A percentile compares a stretch with the other conserved stretches of the same genome.
These are phyloP conservation scores for Paragyromitra xinjiangensis DNA, from an alignment of 495 filamentous ascomycete species.

Conservation along the genomic window DNA sequence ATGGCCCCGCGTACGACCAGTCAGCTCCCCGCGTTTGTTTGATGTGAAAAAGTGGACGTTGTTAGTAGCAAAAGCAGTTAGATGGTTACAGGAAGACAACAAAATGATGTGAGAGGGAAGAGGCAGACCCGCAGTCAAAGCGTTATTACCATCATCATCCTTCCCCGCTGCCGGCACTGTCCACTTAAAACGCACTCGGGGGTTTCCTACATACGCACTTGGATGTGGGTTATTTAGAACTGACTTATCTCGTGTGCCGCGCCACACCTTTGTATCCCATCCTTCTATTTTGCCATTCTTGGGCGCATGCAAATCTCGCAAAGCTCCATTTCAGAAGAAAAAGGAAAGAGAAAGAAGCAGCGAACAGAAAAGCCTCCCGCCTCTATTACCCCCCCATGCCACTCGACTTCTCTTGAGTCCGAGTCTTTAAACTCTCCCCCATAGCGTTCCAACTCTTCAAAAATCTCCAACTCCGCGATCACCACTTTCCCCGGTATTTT, in stretches of 20 bases:
- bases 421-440: constrained; percentile 38
- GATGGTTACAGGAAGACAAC: constrained; percentile 29
- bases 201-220: constrained; percentile 35
- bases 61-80: constrained; percentile 42
- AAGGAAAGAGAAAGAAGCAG: constrained; percentile 47
- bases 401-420: constrained; percentile 40
- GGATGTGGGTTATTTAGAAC: constrained; percentile 24
- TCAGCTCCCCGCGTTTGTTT: constrained; percentile 43
- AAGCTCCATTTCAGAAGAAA: constrained; percentile 52
- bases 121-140: constrained; percentile 42
- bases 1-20: constrained; percentile 43
- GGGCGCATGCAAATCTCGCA: constrained; percentile 54
- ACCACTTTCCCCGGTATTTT: constrained; percentile 20
- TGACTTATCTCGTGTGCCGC: constrained; percentile 44
- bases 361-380: constrained; percentile 30
- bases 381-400: constrained; percentile 50
- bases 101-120: constrained; percentile 19
- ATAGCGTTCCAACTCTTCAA: constrained; percentile 29
- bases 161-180: constrained; percentile 34
- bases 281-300: constrained; percentile 55
- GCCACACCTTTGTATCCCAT: constrained; percentile 46
- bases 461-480: constrained; percentile 28
- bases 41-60: constrained; percentile 21
- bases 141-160: constrained; percentile 40
- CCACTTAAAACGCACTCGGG: constrained; percentile 42